These are phyloP conservation scores for Eimeria maxima DNA, from an alignment of 169 alveolate genomes.

Conservation along the genomic window DNA sequence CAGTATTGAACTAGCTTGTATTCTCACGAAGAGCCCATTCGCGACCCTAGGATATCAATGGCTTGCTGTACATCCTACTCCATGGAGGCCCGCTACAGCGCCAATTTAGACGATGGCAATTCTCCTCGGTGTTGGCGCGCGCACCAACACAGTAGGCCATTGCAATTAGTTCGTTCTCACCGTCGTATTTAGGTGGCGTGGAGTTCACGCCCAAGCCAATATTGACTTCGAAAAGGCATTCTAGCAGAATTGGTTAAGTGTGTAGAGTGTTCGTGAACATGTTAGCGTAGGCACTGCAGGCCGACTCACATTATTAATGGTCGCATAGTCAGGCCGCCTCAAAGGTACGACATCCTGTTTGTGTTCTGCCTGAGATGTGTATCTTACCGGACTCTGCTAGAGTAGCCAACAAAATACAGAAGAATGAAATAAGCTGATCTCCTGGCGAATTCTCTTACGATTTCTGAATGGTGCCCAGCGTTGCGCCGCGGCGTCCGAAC, in stretches of 20 bases:
- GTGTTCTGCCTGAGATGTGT: neutral
- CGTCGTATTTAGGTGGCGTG: neutral
- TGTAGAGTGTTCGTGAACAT: neutral
- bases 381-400: neutral
- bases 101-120: too few species aligned
- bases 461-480: neutral
- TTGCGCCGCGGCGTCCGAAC: neutral
- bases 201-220: neutral
- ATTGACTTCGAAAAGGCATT: neutral
- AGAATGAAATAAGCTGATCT: neutral
- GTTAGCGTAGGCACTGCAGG: neutral
- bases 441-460: neutral
- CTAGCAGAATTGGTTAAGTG: neutral
- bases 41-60: neutral
- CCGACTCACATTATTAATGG: neutral
- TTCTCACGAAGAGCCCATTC: neutral
- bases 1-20: too few species aligned
- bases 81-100: neutral
- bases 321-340: neutral
- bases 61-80: neutral
- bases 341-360: neutral
- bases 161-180: neutral
- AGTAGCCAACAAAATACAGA: too few species aligned
- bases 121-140: too few species aligned
- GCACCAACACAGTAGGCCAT: too few species aligned